phyloP scores from a whole-genome alignment of 23 red algal species.

The Gracilaria domingensis region DNA sequence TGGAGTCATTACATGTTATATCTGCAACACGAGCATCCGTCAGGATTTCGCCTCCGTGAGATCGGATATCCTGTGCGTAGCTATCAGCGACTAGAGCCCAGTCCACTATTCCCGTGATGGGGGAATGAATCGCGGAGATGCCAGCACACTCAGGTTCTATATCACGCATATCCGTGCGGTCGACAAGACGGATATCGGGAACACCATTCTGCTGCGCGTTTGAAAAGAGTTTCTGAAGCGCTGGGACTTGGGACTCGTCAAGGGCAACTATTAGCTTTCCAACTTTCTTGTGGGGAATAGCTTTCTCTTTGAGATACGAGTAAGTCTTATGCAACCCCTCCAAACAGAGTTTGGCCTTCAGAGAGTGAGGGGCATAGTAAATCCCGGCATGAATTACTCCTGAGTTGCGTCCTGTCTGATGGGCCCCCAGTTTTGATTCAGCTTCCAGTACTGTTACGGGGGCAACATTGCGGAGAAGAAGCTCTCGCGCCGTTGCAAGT shows the following conservation, averaged over 20 bases:
- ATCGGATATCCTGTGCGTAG: constrained; percentile 64
- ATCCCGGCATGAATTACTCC: constrained; percentile 94
- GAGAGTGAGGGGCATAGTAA: constrained; percentile 82
- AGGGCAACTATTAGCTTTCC: constrained; percentile 93
- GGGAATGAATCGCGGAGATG: constrained; percentile 79
- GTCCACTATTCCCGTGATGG: constrained; percentile 81
- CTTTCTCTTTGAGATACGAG: constrained; percentile 46
- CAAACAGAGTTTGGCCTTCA: constrained; percentile 85
- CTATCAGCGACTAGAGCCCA: constrained; percentile 61
- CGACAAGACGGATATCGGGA: constrained; percentile 55
- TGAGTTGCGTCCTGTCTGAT: constrained; percentile 86
- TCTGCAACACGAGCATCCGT: constrained; percentile 37
- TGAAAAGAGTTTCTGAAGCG: constrained; percentile 46
- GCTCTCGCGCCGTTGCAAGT: constrained; percentile 78
- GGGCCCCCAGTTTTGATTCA: constrained; percentile 49
- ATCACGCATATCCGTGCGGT: constrained; percentile 14
- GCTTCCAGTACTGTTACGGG: constrained; percentile 69
- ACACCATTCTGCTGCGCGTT: constrained; percentile 79
- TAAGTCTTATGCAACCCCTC: constrained; percentile 73
- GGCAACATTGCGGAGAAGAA: constrained; percentile 48
- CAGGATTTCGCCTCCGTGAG: constrained; percentile 34
- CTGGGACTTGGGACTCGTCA: constrained; percentile 62
- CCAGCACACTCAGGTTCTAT: constrained; percentile 74
- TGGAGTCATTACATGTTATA: constrained; percentile 45
- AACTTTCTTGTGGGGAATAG: constrained; percentile 70